Base-by-base conservation (phyloP, 257 asterid genomes). In the Leptodermis oblonga region DNA sequence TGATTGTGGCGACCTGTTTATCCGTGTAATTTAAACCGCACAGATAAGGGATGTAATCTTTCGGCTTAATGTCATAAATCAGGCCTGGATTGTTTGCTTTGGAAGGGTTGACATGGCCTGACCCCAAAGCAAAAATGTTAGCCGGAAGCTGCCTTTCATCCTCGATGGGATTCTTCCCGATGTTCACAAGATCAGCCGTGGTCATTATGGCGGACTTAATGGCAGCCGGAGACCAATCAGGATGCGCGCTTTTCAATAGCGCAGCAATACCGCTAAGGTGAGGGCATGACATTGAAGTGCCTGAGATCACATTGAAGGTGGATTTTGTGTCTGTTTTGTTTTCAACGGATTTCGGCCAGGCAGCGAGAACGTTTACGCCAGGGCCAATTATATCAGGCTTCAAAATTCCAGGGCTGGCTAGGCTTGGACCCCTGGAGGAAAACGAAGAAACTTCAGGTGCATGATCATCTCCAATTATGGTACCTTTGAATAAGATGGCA, bases 351-450 rank as follows among this genome's bases (percentile, higher is more conserved):
- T 8, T 22, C 15, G 73, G 52, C 73, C 73, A 69, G 22, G 55
- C 73, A 7, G 66, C 73, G 3, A 69, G 73, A 25, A 69, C 55
- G 37, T 23, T 69, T 5, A 69, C 73, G 0, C 66, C 73, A 17
- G 73, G 73, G 18, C 73, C 73, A 20, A 69, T 54, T 10, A 69
- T 26, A 36, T 69, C 73, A 1, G 73, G 73, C 53, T 69, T 55
- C 66, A 69, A 12, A 31, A 69, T 55, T 17, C 73, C 73, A 30
- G 15, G 73, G 28, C 55, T 37, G 1, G 41, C 30, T 13, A 18
- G 14, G 34, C 48, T 69, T 15, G 73, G 73, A 23, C 73, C 73
- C 43, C 73, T 69, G 25, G 65, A 41, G 33, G 73, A 69, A 25
- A 69, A 69, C 13, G 66, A 59, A 2, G 73, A 20, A 10, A 69